These are phyloP conservation scores for Aspergillus pseudonomiae DNA, from an alignment of 2,329 filamentous ascomycete species.

Conservation along the genomic window DNA sequence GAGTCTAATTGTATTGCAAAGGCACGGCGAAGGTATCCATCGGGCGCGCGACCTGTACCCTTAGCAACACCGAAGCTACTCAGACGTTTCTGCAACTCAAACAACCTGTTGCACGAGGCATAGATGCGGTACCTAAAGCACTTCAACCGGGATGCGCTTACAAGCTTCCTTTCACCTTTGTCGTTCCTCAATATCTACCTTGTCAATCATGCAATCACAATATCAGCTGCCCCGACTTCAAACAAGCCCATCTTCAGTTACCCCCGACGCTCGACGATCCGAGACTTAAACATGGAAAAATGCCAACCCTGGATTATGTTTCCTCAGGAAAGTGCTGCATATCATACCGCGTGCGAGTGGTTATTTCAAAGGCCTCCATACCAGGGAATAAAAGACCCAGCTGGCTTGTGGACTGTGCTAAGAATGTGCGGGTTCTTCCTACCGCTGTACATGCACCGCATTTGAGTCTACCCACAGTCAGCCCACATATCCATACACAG, in stretches of 20 bases:
- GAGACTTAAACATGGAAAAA: not conserved
- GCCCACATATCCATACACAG: not conserved
- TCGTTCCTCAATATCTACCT: not conserved
- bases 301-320: not conserved
- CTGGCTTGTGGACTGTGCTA: not conserved
- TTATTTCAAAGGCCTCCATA: not conserved
- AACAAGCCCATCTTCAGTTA: not conserved
- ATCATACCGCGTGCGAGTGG: not conserved
- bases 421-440: not conserved
- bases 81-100: not conserved
- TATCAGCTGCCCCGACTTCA: not conserved
- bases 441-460: fast-evolving
- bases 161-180: not conserved
- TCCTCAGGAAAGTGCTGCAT: not conserved
- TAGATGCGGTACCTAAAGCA: not conserved
- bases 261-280: not conserved
- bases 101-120: not conserved
- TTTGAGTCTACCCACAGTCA: not conserved
- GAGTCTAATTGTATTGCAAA: not conserved
- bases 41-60: not conserved
- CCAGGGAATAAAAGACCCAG: not conserved
- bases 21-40: not conserved
- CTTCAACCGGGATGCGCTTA: not conserved
- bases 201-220: not conserved
- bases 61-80: not conserved